Evolutionary conservation across 1,284 basidiomycete species (phyloP).

Genomic region (Ceratorhiza oryzae-sativae): DNA sequence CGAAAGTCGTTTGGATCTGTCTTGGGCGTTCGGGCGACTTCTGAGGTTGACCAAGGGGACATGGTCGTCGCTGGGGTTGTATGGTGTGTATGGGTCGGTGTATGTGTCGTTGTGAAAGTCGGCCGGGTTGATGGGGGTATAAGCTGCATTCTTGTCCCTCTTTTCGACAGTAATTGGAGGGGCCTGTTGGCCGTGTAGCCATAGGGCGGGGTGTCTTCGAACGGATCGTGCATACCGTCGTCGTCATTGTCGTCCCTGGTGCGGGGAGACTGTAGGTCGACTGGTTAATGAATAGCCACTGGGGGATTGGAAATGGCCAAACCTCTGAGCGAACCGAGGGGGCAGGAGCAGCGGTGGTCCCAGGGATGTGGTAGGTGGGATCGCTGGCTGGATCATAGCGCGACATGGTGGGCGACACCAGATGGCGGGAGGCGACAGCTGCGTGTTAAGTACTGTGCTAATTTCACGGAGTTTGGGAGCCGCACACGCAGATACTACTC

Average conservation of each 20-base stretch:
- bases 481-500: background rate
- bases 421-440: background rate
- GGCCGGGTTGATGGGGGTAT: constrained; percentile 19
- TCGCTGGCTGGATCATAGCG: constrained; percentile 10
- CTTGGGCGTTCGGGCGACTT: background rate
- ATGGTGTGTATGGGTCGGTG: constrained; percentile 14
- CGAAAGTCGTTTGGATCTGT: constrained; percentile 20
- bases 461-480: background rate
- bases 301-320: background rate
- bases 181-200: background rate
- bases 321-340: constrained; percentile 1
- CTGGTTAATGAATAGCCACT: background rate
- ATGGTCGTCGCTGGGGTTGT: constrained; percentile 7
- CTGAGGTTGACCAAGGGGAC: constrained; percentile 18
- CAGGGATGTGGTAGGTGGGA: constrained; percentile 7
- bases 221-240: constrained; percentile 6
- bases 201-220: constrained; percentile 7
- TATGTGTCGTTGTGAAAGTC: constrained; percentile 12
- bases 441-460: background rate
- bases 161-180: constrained; percentile 28
- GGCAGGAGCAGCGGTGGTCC: background rate
- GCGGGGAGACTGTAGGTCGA: background rate
- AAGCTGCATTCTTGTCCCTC: background rate
- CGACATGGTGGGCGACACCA: background rate
- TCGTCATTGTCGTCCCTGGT: background rate